phyloP scores from a whole-genome alignment of 2,329 filamentous ascomycete genomes.

The Chlorencoelia australis region DNA sequence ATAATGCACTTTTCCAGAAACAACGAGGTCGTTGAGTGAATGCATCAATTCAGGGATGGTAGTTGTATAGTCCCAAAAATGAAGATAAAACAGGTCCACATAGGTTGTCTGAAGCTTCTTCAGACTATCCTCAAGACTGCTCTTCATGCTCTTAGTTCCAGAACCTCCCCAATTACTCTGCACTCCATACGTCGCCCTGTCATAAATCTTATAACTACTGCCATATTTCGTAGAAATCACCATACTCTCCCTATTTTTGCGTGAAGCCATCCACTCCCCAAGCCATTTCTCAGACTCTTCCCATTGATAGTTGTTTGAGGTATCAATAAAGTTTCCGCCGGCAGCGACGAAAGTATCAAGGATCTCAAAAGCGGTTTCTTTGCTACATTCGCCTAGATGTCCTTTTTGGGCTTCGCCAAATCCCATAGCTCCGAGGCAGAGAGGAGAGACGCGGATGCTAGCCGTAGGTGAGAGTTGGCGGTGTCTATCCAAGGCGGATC shows the following conservation, averaged over 20 bases:
- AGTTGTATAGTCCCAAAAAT: conserved; percentile 42
- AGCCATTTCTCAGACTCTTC: conserved; percentile 54
- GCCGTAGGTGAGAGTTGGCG: conserved; percentile 57
- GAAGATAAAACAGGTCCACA: conserved; percentile 38
- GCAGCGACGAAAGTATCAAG: conserved; percentile 45
- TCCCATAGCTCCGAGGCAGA: conserved; percentile 56
- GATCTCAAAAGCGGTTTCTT: conserved; percentile 44
- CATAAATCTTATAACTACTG: conserved; percentile 22
- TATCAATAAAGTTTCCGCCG: conserved; percentile 62
- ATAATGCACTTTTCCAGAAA: conserved; percentile 51
- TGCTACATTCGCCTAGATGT: conserved; percentile 42
- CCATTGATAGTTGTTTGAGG: conserved; percentile 53
- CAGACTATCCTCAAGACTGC: conserved; percentile 45
- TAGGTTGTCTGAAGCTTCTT: conserved; percentile 56
- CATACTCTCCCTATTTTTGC: conserved; percentile 50
- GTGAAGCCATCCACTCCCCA: conserved; percentile 59
- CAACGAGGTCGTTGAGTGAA: conserved; percentile 48
- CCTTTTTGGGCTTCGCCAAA: conserved; percentile 44
- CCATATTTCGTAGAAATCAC: conserved; percentile 57
- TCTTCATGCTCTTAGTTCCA: conserved; percentile 48
- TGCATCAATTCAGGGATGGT: conserved; percentile 57
- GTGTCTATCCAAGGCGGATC: conserved; percentile 53
- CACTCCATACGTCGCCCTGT: conserved; percentile 21
- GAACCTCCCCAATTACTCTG: conserved; percentile 45
- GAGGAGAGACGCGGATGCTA: conserved; percentile 52